Percentiles rank a stretch among this genome's conserved stretches.
Evolutionary conservation across 2,329 filamentous ascomycete species (phyloP).

Genomic region (Taxawa tesnikishii): DNA sequence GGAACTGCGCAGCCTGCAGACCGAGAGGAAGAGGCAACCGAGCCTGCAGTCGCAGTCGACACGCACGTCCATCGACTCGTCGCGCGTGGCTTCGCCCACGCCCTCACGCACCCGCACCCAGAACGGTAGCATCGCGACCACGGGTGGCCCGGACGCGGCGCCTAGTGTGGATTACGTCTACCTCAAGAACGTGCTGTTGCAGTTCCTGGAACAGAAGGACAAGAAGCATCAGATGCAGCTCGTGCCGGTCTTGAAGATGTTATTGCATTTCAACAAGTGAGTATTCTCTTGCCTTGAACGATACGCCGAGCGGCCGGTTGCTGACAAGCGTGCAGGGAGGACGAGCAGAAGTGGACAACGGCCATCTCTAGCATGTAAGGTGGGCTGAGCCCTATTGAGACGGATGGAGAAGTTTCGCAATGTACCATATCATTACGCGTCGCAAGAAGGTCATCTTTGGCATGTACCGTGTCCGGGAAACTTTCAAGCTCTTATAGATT

Average conservation of each 20-base stretch:
- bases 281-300: conserved; percentile 24
- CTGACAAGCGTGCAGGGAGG: conserved; percentile 37
- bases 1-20: conserved; percentile 40
- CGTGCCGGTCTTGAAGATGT: conserved; percentile 63
- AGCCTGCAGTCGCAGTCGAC: conserved; percentile 39
- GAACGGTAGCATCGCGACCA: conserved; percentile 13
- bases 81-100: conserved; percentile 34
- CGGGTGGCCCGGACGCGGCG: conserved; percentile 7
- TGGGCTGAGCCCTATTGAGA: too few species aligned
- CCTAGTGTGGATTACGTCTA: conserved; percentile 49
- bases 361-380: conserved; percentile 47
- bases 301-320: conserved; percentile 1
- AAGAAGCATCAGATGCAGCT: conserved; percentile 63
- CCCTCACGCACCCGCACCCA: conserved; percentile 19
- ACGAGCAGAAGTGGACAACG: conserved; percentile 78
- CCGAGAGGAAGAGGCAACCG: conserved; percentile 25
- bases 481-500: too few species aligned
- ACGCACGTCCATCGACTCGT: conserved; percentile 47
- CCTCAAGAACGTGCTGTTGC: conserved; percentile 67
- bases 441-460: too few species aligned
- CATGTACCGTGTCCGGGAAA: too few species aligned
- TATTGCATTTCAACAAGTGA: conserved; percentile 66
- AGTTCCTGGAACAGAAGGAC: conserved; percentile 72
- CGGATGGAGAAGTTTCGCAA: too few species aligned
- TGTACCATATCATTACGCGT: too few species aligned